phyloP scores from a whole-genome alignment of 192 early-diverging fungal genomes.

The Fimicolochytrium jonesii region DNA sequence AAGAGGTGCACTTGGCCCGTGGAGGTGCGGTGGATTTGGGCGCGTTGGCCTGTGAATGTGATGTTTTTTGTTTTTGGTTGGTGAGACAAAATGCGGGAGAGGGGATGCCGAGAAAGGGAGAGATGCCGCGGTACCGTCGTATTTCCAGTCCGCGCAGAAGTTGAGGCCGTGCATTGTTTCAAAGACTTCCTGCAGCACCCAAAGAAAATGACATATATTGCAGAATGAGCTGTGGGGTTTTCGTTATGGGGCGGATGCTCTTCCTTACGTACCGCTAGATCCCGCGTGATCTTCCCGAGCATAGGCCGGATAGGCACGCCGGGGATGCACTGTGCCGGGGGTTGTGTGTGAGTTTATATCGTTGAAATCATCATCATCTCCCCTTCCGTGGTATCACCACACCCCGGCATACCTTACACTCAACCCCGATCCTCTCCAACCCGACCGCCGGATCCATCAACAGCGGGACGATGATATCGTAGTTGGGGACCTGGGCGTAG shows the following conservation, averaged over 20 bases:
- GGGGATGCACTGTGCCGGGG: constrained; percentile 1
- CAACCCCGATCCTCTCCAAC: background rate
- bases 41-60: constrained; percentile 7
- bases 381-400: background rate
- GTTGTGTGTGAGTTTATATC: background rate
- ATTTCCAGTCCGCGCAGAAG: constrained; percentile 24
- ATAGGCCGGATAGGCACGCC: constrained; percentile 28
- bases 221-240: too few species aligned
- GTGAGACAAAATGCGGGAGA: background rate
- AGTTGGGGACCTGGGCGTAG: constrained; percentile 24
- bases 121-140: constrained; percentile 8
- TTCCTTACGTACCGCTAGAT: constrained; percentile 20
- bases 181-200: constrained; percentile 12
- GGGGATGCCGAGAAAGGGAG: background rate
- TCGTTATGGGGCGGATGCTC: too few species aligned
- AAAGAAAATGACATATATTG: too few species aligned
- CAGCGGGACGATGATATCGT: constrained; percentile 11
- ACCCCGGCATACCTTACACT: background rate
- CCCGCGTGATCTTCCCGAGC: constrained; percentile 24
- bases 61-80: background rate
- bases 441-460: constrained; percentile 16
- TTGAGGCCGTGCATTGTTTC: constrained; percentile 15
- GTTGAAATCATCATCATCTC: too few species aligned
- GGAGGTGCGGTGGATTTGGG: constrained; percentile 13
- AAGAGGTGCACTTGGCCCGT: constrained; percentile 5